Percentiles rank a stretch among this genome's conserved stretches.
Evolutionary conservation across 225 moss, liverwort and hornwort genomes (phyloP).

Genomic region (Neckera pumila): DNA sequence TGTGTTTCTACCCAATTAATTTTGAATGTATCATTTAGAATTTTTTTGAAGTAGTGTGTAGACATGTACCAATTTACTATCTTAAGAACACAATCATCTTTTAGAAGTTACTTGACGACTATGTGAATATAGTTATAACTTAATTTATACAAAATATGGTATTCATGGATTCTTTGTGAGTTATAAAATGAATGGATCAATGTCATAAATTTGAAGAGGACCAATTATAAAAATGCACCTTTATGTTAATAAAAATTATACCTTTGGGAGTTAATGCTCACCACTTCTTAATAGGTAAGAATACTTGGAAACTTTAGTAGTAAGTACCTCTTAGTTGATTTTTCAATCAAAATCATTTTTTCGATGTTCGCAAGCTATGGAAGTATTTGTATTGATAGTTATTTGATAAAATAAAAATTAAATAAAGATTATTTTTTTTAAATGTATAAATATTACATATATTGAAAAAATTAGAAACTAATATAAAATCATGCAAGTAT

Average conservation of each 20-base stretch:
- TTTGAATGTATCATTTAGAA: not conserved
- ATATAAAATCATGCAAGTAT: not conserved
- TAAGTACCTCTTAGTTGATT: too few relatives aligned
- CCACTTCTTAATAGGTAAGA: not conserved
- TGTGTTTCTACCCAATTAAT: not conserved
- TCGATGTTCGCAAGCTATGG: accelerated
- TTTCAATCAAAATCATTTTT: accelerated
- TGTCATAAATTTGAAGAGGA: not conserved
- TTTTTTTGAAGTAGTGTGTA: accelerated
- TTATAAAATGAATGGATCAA: not conserved
- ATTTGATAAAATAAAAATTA: not conserved
- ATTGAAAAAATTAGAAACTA: not conserved
- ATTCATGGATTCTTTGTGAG: not conserved
- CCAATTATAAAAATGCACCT: too few relatives aligned
- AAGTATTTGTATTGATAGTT: not conserved
- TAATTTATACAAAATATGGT: not conserved
- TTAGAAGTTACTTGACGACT: not conserved
- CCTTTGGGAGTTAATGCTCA: not conserved
- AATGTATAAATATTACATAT: not conserved
- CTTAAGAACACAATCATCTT: accelerated
- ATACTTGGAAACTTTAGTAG: not conserved
- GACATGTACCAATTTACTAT: not conserved
- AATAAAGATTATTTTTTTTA: not conserved
- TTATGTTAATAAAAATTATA: not conserved
- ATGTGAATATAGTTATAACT: not conserved